A percentile compares a stretch with the other conserved stretches of the same genome.
phyloP scores from a whole-genome alignment of 2,329 filamentous ascomycete species.

The Fusarium tuaranense region DNA sequence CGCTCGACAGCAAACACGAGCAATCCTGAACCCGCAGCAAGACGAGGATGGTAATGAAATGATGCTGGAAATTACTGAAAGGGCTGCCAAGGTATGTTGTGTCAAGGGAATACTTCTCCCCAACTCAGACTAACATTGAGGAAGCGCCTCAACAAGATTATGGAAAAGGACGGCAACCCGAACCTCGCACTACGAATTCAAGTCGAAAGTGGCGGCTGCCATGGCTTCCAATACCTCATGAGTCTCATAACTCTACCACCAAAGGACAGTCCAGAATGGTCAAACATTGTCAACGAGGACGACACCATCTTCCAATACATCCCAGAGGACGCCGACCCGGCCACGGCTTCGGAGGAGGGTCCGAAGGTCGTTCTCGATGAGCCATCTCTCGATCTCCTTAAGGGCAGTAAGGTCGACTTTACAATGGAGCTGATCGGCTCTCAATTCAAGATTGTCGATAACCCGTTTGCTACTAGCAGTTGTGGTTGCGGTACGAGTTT shows the following conservation, averaged over 20 bases:
- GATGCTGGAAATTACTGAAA: slow-evolving; percentile 83
- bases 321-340: slow-evolving; percentile 56
- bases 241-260: slow-evolving; percentile 75
- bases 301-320: slow-evolving; percentile 88
- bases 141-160: slow-evolving; percentile 82
- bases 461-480: slow-evolving; percentile 90
- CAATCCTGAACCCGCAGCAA: slow-evolving; percentile 76
- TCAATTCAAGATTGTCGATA: slow-evolving; percentile 97
- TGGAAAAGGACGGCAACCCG: slow-evolving; percentile 77
- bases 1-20: slow-evolving; percentile 56
- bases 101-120: slow-evolving; percentile 16
- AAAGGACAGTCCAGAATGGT: slow-evolving; percentile 48
- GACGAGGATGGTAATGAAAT: slow-evolving; percentile 90
- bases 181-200: slow-evolving; percentile 89
- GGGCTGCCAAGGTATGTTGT: slow-evolving; percentile 81
- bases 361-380: slow-evolving; percentile 92
- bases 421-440: slow-evolving; percentile 90
- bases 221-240: slow-evolving; percentile 98
- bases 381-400: slow-evolving; percentile 86
- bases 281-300: slow-evolving; percentile 70
- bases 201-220: slow-evolving; percentile 94
- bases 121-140: slow-evolving; percentile 20
- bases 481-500: slow-evolving; percentile 99
- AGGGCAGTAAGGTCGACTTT: slow-evolving; percentile 95
- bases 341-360: slow-evolving; percentile 46